Percentiles rank a stretch among this genome's conserved stretches.
These are phyloP conservation scores for Neurospora sp. DNA, from an alignment of 495 filamentous ascomycete genomes.

Conservation along the genomic window DNA sequence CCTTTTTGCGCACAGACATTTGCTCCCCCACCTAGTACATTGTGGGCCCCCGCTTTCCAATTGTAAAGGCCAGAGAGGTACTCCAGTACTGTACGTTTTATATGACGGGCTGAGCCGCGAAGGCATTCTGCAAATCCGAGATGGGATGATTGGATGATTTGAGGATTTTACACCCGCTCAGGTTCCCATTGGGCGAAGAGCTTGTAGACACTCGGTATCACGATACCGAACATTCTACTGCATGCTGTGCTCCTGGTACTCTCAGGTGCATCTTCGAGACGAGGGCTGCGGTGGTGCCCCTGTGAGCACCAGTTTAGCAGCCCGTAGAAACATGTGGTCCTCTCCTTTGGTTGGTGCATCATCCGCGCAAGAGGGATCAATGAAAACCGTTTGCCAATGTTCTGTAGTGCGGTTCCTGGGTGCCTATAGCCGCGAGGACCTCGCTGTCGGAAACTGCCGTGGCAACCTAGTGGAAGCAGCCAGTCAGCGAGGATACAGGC, in stretches of 20 bases:
- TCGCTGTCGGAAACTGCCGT: slow-evolving; percentile 1
- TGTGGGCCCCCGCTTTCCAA: not conserved
- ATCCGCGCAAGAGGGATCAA: not conserved
- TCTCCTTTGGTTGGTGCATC: not conserved
- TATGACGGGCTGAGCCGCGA: not conserved
- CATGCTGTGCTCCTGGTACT: not conserved
- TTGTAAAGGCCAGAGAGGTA: not conserved
- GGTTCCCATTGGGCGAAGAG: not conserved
- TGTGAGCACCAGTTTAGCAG: not conserved
- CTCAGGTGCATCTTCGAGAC: not conserved
- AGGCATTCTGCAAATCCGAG: not conserved
- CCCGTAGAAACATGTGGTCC: not conserved
- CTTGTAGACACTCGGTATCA: not conserved
- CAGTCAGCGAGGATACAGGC: not conserved
- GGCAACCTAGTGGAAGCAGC: not conserved
- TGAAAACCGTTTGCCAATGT: not conserved
- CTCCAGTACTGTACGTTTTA: not conserved
- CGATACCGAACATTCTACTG: not conserved
- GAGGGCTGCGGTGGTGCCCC: not conserved
- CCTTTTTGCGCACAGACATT: not conserved
- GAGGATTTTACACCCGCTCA: not conserved
- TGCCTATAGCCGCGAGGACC: not conserved
- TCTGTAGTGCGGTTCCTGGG: not conserved
- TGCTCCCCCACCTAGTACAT: not conserved
- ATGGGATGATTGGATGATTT: not conserved